Percentiles rank a stretch among this genome's conserved stretches.
Evolutionary conservation across 176 grass and related monocot genomes (phyloP).

Genomic region (Oryza glaberrima): DNA sequence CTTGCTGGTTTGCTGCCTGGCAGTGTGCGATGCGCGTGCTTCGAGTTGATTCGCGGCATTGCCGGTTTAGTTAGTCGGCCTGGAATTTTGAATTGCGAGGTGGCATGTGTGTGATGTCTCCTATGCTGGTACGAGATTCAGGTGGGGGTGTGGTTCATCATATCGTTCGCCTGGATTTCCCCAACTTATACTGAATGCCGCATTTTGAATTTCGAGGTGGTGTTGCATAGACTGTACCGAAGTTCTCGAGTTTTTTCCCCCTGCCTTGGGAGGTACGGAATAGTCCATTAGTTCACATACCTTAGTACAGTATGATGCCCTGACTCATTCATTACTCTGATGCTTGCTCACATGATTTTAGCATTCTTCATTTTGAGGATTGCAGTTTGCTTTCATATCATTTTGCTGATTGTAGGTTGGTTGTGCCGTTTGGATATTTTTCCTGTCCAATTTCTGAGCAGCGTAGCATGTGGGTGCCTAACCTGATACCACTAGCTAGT

Average conservation of each 20-base stretch:
- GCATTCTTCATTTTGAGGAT: not conserved
- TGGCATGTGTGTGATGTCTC: not conserved
- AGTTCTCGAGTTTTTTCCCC: not conserved
- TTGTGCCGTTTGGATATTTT: not conserved
- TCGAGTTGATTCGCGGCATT: not conserved
- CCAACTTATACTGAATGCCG: not conserved
- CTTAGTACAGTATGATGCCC: not conserved
- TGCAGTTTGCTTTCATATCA: slow-evolving; percentile 5
- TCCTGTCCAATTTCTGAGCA: not conserved
- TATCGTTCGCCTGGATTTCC: not conserved
- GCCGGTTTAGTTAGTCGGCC: not conserved
- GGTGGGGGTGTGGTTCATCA: not conserved
- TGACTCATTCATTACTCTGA: not conserved
- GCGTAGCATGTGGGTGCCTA: not conserved
- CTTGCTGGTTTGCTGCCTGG: not conserved
- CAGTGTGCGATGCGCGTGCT: not conserved
- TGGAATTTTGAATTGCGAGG: not conserved
- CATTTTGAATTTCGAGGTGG: not conserved
- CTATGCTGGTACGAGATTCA: not conserved
- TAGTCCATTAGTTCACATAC: not conserved
- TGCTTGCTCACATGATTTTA: not conserved
- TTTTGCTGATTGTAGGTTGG: not conserved
- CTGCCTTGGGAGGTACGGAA: not conserved
- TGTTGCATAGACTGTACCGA: no score
- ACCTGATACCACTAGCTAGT: not conserved